A percentile compares a stretch with the other conserved stretches of the same genome.
Conservation (phyloP, 352 stramenopile species). For the Phytophthora macrochlamydospora region DNA sequence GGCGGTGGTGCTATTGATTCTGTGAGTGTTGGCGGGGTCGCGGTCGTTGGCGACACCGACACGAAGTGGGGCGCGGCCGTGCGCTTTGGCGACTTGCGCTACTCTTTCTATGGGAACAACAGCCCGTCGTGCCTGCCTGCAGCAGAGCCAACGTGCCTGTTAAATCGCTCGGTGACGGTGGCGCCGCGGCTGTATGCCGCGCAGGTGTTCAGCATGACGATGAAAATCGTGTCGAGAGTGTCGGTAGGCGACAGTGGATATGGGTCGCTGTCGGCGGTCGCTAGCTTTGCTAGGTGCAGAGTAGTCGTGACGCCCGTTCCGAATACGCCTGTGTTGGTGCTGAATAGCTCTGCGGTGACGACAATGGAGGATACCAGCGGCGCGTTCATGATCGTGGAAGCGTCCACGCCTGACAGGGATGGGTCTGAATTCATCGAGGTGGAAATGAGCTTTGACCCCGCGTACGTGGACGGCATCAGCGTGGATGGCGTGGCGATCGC, state of each 20-base stretch:
- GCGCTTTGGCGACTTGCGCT: conserved; percentile 19
- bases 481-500: conserved; percentile 33
- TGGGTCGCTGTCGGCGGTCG: conserved; percentile 30
- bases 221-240: conserved; percentile 36
- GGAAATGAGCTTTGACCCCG: conserved; percentile 32
- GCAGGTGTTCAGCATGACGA: conserved; percentile 44
- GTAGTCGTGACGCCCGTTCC: conserved; percentile 42
- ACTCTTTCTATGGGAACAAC: conserved; percentile 19
- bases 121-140: conserved; percentile 12
- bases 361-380: conserved; percentile 40
- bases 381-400: conserved; percentile 41
- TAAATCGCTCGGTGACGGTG: conserved; percentile 38
- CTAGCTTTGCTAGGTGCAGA: conserved; percentile 30
- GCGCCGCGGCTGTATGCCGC: conserved; percentile 38
- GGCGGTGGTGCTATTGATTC: conserved; percentile 15
- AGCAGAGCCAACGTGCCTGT: conserved; percentile 9
- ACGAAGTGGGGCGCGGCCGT: conserved; percentile 10
- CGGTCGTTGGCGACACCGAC: conserved; percentile 12
- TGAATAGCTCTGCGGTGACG: conserved; percentile 35
- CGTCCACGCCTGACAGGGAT: conserved; percentile 45
- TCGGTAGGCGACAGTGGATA: conserved; percentile 14
- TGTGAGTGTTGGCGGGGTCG: conserved; percentile 18
- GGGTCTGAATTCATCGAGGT: conserved; percentile 60
- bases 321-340: conserved; percentile 37
- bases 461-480: conserved; percentile 32